Evolutionary conservation across 1,139 yeast species (phyloP).

Genomic region (Suhomyces maxii): DNA sequence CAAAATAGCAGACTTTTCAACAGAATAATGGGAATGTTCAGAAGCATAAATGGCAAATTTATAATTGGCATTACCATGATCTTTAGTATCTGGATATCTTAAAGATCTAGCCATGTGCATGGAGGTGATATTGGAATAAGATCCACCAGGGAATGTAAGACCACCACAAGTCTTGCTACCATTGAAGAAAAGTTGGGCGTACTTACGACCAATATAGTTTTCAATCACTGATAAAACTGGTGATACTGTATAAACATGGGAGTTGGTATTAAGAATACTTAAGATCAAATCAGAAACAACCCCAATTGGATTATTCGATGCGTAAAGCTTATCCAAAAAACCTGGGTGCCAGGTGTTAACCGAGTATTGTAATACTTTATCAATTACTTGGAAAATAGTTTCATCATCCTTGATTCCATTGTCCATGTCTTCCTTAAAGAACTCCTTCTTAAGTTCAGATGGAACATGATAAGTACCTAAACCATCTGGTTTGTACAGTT

Average conservation of each 20-base stretch:
- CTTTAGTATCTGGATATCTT: conserved; percentile 68
- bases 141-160: conserved; percentile 83
- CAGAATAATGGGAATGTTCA: conserved; percentile 76
- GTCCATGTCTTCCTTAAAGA: conserved; percentile 14
- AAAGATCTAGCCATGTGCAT: conserved; percentile 74
- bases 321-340: conserved; percentile 80
- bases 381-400: conserved; percentile 42
- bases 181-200: conserved; percentile 63
- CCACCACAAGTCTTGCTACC: conserved; percentile 66
- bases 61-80: conserved; percentile 52
- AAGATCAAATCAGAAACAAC: conserved; percentile 70
- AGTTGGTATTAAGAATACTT: conserved; percentile 74
- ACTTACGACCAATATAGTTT: conserved; percentile 63
- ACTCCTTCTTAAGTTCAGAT: conserved; percentile 27
- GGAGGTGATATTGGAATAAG: conserved; percentile 82
- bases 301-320: conserved; percentile 83
- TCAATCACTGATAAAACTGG: conserved; percentile 80
- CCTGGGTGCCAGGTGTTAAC: conserved; percentile 90
- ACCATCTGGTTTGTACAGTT: conserved; percentile 27
- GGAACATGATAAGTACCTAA: conserved; percentile 45
- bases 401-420: conserved; percentile 9
- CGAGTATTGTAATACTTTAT: conserved; percentile 61
- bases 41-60: conserved; percentile 73
- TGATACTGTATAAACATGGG: conserved; percentile 84
- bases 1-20: conserved; percentile 79